Percentiles rank a stretch among this genome's conserved stretches.
phyloP scores from a whole-genome alignment of 768 basidiomycete genomes.

The Leucocoprinus sp. region DNA sequence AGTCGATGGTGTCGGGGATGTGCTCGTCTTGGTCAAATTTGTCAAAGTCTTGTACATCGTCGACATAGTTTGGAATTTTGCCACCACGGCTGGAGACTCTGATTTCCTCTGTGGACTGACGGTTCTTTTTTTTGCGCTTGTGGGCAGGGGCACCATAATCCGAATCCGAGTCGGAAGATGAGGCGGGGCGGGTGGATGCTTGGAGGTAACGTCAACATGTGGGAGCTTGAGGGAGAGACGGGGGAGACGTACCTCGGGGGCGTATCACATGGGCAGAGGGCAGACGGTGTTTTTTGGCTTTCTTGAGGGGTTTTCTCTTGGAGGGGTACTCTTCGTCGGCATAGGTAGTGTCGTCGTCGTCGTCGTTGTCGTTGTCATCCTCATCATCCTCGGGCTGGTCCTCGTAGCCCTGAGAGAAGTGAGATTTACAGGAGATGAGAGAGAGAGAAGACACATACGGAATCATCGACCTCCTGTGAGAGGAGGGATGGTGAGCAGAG shows the following conservation, averaged over 20 bases:
- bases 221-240: constrained; percentile 13
- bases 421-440: constrained; percentile 14
- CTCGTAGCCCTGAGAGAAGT: constrained; percentile 33
- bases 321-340: constrained; percentile 63
- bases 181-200: constrained; percentile 45
- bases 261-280: constrained; percentile 38
- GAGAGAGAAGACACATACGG: constrained; percentile 35
- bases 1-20: constrained; percentile 39
- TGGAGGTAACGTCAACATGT: constrained; percentile 14
- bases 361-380: constrained; percentile 45
- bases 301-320: constrained; percentile 51
- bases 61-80: constrained; percentile 79
- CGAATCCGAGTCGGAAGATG: constrained; percentile 73
- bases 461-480: constrained; percentile 45
- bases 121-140: constrained; percentile 76
- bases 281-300: constrained; percentile 65
- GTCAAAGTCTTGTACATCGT: constrained; percentile 76
- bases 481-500: constrained; percentile 5
- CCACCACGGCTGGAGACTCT: constrained; percentile 70
- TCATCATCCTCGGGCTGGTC: constrained; percentile 55
- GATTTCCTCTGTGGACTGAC: constrained; percentile 55
- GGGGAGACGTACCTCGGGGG: constrained; percentile 44
- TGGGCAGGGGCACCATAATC: constrained; percentile 76
- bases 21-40: constrained; percentile 62
- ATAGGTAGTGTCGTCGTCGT: constrained; percentile 71